Evolutionary conservation across 192 early-diverging fungal genomes (phyloP), one percentile per base, ranked within the genome.

Genomic region (Thoreauomyces humboldtii): DNA sequence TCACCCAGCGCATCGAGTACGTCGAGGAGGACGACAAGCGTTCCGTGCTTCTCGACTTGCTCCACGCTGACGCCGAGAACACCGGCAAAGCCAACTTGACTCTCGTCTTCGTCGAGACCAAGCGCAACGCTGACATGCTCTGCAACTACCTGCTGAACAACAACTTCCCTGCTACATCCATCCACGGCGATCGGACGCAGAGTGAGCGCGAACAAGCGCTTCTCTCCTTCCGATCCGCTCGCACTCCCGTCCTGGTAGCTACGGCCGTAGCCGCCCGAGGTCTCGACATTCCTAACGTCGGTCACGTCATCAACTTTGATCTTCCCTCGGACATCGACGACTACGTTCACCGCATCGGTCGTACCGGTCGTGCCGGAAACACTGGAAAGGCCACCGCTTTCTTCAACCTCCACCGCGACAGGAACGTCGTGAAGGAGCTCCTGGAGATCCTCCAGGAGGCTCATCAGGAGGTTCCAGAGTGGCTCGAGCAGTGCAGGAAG

Each of bases 271-370:
- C 96, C 37, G 92, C 94, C 21, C 90, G 96, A 81, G 96, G 96
- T 61, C 76, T 98, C 38, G 92, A 94, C 68, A 91, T 94, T 58
- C 87, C 89, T 54, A 89, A 92, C 73, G 88, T 94, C 11, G 86
- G 82, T 54, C 90, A 93, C 67, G 91, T 94, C 24, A 86, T 94
- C 61, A 92, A 92, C 73, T 93, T 88, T 58, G 92, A 94, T 61
- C 73, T 94, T 5, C 84, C 86, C 56, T 77, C 71, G 22, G 87
- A 91, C 61, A 90, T 92, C 69, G 91, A 94, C 50, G 92, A 93
- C 66, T 98, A 94, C 80, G 93, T 98, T n/a, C 95, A 98, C 81
- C 89, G 95, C 72, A 94, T 96, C 67, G 95, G 95, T 69, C 92
- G 95, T 88, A 98, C 95, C 41, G 95, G 76, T 63, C 90, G 95